Evolutionary conservation across 2,329 filamentous ascomycete genomes (phyloP).

Genomic region (Fusarium robinianum): DNA sequence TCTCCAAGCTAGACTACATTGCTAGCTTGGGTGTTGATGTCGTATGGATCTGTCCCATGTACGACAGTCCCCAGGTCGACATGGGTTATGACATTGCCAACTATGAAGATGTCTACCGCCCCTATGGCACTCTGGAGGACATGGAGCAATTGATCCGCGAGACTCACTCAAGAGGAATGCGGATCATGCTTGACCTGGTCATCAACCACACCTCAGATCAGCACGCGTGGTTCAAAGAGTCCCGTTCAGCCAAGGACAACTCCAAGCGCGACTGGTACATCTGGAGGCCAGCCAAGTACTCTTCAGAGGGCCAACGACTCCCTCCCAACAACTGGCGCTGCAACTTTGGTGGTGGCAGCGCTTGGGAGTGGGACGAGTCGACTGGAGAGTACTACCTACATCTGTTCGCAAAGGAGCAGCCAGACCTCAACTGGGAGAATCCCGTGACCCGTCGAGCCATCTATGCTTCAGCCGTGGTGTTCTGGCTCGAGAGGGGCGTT

Average conservation of each 20-base stretch:
- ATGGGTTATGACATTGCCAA: constrained; percentile 36
- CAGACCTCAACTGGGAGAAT: constrained; percentile 87
- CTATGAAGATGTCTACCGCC: constrained; percentile 32
- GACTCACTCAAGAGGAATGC: constrained; percentile 30
- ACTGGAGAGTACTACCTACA: constrained; percentile 78
- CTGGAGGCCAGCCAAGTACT: constrained; percentile 57
- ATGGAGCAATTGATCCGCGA: constrained; percentile 33
- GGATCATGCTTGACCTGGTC: constrained; percentile 33
- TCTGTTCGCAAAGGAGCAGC: constrained; percentile 75
- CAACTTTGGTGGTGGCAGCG: constrained; percentile 63
- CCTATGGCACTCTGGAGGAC: constrained; percentile 32
- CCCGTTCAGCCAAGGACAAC: constrained; percentile 22
- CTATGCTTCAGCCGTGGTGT: constrained; percentile 72
- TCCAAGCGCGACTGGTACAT: constrained; percentile 65
- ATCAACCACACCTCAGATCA: constrained; percentile 35
- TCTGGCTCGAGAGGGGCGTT: constrained; percentile 77
- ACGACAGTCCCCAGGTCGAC: constrained; percentile 33
- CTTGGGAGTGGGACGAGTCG: constrained; percentile 73
- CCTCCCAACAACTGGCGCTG: constrained; percentile 77
- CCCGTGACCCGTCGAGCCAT: constrained; percentile 68
- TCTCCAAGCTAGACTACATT: constrained; percentile 56
- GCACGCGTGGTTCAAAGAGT: constrained; percentile 35
- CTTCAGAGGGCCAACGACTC: constrained; percentile 61
- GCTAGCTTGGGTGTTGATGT: constrained; percentile 28
- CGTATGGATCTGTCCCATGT: constrained; percentile 36